A percentile compares a stretch with the other conserved stretches of the same genome.
Conservation (phyloP, 2,329 filamentous ascomycete genomes). For the Alternaria infectoria region DNA sequence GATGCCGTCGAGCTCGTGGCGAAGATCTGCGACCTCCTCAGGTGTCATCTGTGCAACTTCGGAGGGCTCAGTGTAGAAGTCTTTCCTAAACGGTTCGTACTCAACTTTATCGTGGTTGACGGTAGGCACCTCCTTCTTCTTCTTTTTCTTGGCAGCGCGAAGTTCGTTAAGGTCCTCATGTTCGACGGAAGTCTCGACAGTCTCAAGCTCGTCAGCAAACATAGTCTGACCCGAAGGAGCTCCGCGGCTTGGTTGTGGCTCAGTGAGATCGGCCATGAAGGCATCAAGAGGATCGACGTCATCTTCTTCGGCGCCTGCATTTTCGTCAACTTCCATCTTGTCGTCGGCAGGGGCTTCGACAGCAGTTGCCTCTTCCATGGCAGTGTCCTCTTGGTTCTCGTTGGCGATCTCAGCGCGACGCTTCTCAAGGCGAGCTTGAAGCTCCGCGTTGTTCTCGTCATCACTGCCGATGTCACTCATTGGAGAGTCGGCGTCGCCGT, state of each 20-base stretch:
- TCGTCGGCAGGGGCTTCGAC: conserved; percentile 45
- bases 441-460: conserved; percentile 84
- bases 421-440: conserved; percentile 79
- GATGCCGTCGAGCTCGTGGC: conserved; percentile 91
- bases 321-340: conserved; percentile 63
- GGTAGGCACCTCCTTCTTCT: conserved; percentile 93
- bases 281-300: conserved; percentile 90
- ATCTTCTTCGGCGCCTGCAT: conserved; percentile 64
- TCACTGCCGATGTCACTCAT: conserved; percentile 81
- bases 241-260: conserved; percentile 50
- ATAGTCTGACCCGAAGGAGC: conserved; percentile 79
- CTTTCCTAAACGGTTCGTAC: conserved; percentile 85
- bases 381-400: conserved; percentile 62
- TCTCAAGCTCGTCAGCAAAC: conserved; percentile 84
- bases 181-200: conserved; percentile 67
- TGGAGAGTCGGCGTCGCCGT: conserved; percentile 69
- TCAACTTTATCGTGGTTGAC: conserved; percentile 87
- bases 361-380: conserved; percentile 50
- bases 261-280: conserved; percentile 80
- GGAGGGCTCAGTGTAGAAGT: conserved; percentile 90
- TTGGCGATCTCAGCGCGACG: conserved; percentile 65
- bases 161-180: conserved; percentile 59
- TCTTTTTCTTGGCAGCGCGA: conserved; percentile 75
- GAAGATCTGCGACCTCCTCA: conserved; percentile 79
- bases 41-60: conserved; percentile 85